Evolutionary conservation across 106 monocot species (phyloP), one percentile per base, ranked within the genome.

Genomic region (Gastrodia elata): DNA sequence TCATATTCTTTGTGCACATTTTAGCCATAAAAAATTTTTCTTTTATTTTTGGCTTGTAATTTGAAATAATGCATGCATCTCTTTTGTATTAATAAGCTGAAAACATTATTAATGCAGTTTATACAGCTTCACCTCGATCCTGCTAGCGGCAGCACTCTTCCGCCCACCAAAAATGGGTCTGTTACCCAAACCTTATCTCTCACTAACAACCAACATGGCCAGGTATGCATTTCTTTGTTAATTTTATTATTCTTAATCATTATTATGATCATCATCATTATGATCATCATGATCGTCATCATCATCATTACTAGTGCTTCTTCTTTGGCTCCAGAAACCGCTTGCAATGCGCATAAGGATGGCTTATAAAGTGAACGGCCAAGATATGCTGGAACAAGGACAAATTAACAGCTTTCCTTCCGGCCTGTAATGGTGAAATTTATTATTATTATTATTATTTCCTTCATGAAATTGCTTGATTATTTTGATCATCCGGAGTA

Each of bases 311-410:
- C n/a, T n/a, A n/a, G n/a, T n/a, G n/a, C n/a, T n/a, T n/a, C n/a
- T n/a, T n/a, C 43, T 11, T 44, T 0, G 16, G 55, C 76, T 58
- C 39, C 77, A 96, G 95, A 96, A 92, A 92, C 71, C 89, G 33
- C 85, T 96, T 74, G 95, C 95, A 14, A 96, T 96, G 95, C 81
- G 95, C n/a, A 74, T 96, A 71, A 61, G 95, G 71, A 77, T 96
- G 55, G 81, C 82, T 22, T 96, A 96, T 81, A 92, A 96, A 76
- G 86, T 89, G 68, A 88, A 96, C 43, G 80, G 86, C 59, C 74
- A 92, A 82, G 95, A 96, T 71, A 81, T 65, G 77, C 64, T 92
- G 78, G 95, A 96, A 68, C 92, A 92, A 84, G 95, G 95, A 68
- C 95, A 92, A 41, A 73, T 96, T 73, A 95, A 59, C 81, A 96